Percentiles rank a stretch among this genome's conserved stretches.
Conservation (phyloP, 2,329 filamentous ascomycete species). For the Geosmithia flava region DNA sequence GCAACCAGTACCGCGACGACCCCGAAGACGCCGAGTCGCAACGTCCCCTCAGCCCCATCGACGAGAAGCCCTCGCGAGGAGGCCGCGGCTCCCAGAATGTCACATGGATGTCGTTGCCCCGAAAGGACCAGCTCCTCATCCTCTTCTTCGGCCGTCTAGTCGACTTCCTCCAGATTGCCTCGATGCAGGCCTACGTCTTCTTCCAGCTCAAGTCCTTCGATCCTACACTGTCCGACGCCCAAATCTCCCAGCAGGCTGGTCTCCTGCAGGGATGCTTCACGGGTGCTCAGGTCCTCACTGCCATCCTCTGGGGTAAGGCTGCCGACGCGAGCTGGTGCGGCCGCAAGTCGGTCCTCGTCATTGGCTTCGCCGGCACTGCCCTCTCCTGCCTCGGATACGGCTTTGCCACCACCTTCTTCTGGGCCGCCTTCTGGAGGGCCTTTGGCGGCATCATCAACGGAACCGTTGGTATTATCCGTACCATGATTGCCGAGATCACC, state of each 20-base stretch:
- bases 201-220: constrained; percentile 61
- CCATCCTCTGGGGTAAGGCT: constrained; percentile 60
- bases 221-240: constrained; percentile 35
- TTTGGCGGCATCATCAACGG: constrained; percentile 47
- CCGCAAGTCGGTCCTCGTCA: constrained; percentile 56
- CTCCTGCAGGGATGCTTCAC: constrained; percentile 61
- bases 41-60: constrained; percentile 2
- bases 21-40: constrained; percentile 3
- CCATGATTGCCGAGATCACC: constrained; percentile 36
- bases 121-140: constrained; percentile 66
- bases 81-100: constrained; percentile 4
- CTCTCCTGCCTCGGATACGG: constrained; percentile 60
- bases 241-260: constrained; percentile 56
- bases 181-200: constrained; percentile 59
- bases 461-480: constrained; percentile 34
- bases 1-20: neutral
- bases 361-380: constrained; percentile 56
- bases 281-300: constrained; percentile 60
- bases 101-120: constrained; percentile 58
- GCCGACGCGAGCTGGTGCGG: constrained; percentile 47
- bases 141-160: constrained; percentile 67
- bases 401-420: constrained; percentile 52
- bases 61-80: constrained; percentile 2
- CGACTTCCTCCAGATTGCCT: constrained; percentile 62
- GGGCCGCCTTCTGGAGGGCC: constrained; percentile 53